These are phyloP conservation scores for Talaromyces stipitatus DNA, from an alignment of 495 filamentous ascomycete genomes.

Conservation along the genomic window DNA sequence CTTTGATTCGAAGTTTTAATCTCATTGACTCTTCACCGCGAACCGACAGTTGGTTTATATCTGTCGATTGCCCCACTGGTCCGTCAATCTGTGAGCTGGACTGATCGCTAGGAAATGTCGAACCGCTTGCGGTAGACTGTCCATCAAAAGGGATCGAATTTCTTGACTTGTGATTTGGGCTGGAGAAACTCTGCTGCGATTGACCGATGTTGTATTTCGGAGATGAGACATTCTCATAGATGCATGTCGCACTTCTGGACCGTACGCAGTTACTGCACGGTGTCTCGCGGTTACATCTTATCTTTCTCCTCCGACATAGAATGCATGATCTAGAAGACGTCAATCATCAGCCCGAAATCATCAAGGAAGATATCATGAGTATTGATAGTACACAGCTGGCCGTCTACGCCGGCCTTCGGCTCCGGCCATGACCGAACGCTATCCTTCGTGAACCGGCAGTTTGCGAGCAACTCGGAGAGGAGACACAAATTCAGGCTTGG, in stretches of 20 bases:
- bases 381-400: slow-evolving; percentile 33
- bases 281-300: slow-evolving; percentile 40
- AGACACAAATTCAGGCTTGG: not conserved
- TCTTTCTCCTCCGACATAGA: slow-evolving; percentile 40
- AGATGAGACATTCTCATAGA: slow-evolving; percentile 24
- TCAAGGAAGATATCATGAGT: not conserved
- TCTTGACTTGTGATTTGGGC: not conserved
- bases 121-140: not conserved
- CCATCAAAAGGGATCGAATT: not conserved
- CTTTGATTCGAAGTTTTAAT: slow-evolving; percentile 22
- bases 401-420: slow-evolving; percentile 38
- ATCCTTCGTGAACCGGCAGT: not conserved
- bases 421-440: slow-evolving; percentile 17
- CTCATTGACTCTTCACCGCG: slow-evolving; percentile 27
- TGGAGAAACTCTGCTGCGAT: not conserved
- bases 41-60: slow-evolving; percentile 17
- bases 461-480: not conserved
- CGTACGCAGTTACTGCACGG: slow-evolving; percentile 45
- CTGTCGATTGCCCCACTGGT: slow-evolving; percentile 22
- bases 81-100: slow-evolving; percentile 11
- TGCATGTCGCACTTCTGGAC: slow-evolving; percentile 32
- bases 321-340: slow-evolving; percentile 32
- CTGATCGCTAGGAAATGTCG: slow-evolving; percentile 6
- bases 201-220: slow-evolving; percentile 9
- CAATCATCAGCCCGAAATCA: slow-evolving; percentile 1